phyloP scores from a whole-genome alignment of 2,329 filamentous ascomycete species.

The Aspergillus calidoustus region DNA sequence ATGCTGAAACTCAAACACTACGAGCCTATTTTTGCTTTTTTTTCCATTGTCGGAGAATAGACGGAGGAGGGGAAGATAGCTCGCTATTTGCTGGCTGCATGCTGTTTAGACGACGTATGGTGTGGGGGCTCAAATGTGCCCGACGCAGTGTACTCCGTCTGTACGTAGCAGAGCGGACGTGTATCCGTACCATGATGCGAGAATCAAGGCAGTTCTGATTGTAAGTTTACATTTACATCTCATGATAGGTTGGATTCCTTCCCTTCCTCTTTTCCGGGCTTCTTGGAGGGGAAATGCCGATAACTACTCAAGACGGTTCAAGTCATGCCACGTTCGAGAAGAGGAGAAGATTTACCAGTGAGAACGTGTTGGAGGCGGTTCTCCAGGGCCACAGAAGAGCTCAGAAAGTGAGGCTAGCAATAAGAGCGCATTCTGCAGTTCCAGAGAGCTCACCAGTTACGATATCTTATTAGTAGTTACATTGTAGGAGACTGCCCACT shows the following conservation, averaged over 20 bases:
- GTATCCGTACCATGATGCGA: background rate
- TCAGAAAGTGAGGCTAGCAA: constrained; percentile 11
- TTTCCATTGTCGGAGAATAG: background rate
- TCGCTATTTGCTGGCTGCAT: background rate
- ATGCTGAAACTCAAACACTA: constrained; percentile 1
- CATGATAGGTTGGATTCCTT: background rate
- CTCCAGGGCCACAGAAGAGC: background rate
- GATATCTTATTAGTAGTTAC: constrained; percentile 2
- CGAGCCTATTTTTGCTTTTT: constrained; percentile 1
- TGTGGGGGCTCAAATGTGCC: background rate
- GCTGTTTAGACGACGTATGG: background rate
- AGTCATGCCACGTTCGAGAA: constrained; percentile 15
- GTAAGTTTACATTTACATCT: background rate
- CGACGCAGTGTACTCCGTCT: background rate
- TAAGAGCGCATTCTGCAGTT: background rate
- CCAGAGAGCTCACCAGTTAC: background rate
- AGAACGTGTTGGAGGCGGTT: background rate
- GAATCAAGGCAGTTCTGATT: background rate
- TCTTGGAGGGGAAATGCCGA: constrained; percentile 1
- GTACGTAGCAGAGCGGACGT: background rate
- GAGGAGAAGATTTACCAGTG: background rate
- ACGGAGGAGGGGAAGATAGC: background rate
- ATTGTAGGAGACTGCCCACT: too few species aligned
- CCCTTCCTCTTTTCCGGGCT: background rate
- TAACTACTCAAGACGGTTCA: background rate